These are phyloP conservation scores for Calycina herbarum DNA, from an alignment of 2,329 filamentous ascomycete genomes.

Conservation along the genomic window DNA sequence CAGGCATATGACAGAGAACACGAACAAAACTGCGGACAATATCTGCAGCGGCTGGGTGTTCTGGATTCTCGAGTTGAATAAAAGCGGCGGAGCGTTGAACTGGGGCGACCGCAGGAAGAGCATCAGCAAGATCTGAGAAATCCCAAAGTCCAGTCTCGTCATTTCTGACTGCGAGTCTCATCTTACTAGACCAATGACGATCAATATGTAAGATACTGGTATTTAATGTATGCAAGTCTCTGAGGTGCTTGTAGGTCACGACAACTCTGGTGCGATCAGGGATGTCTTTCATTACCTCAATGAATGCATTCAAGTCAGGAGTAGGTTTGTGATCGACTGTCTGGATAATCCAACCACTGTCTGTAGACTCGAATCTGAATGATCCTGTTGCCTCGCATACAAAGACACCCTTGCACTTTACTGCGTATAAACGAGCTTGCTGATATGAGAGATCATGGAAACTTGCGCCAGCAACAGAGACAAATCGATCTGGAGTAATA, in stretches of 20 bases:
- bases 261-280: constrained; percentile 83
- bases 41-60: constrained; percentile 86
- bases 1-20: constrained; percentile 86
- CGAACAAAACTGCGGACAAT: constrained; percentile 94
- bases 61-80: constrained; percentile 85
- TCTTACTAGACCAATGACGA: constrained; percentile 93
- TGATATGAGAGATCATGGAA: constrained; percentile 98
- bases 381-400: constrained; percentile 94
- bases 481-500: constrained; percentile 94
- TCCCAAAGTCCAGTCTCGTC: constrained; percentile 92
- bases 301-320: constrained; percentile 82
- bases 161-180: constrained; percentile 89
- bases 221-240: constrained; percentile 91
- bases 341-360: constrained; percentile 92
- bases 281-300: constrained; percentile 85
- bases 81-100: constrained; percentile 81
- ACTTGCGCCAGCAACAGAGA: constrained; percentile 88
- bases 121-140: constrained; percentile 80
- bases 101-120: constrained; percentile 72
- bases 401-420: constrained; percentile 88
- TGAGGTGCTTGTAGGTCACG: constrained; percentile 91
- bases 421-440: constrained; percentile 92
- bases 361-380: constrained; percentile 88
- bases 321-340: constrained; percentile 90
- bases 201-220: constrained; percentile 92